Evolutionary conservation across 2,329 filamentous ascomycete species (phyloP).

Genomic region (Ophiognomonia clavigignenti-juglandacearum): DNA sequence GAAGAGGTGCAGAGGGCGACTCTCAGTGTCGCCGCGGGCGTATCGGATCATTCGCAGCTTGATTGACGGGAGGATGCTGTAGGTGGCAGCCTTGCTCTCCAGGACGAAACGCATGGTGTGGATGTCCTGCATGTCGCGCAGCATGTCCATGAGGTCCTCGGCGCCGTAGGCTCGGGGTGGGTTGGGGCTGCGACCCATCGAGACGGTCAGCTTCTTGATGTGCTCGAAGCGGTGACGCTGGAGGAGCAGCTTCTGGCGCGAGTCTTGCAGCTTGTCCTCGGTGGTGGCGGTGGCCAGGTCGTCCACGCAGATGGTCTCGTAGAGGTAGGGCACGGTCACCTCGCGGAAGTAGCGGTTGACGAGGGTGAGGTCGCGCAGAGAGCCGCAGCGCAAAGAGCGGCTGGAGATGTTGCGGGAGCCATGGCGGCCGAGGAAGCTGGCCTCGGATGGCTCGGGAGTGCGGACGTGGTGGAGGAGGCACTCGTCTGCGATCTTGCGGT

Average conservation of each 20-base stretch:
- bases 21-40: not conserved
- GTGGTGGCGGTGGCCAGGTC: constrained; percentile 4
- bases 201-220: constrained; percentile 11
- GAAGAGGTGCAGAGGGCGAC: constrained; percentile 1
- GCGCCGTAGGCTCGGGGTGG: constrained; percentile 1
- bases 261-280: constrained; percentile 7
- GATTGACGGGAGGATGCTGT: constrained; percentile 2
- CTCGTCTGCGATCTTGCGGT: constrained; percentile 2
- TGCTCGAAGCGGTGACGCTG: not conserved
- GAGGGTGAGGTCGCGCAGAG: constrained; percentile 7
- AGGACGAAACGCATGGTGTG: constrained; percentile 12
- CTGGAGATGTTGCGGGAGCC: not conserved
- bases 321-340: constrained; percentile 6
- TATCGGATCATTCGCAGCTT: constrained; percentile 1
- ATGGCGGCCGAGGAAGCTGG: not conserved
- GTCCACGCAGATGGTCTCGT: constrained; percentile 8
- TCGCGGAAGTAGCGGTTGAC: constrained; percentile 10
- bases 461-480: not conserved
- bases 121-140: not conserved
- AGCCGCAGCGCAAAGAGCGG: constrained; percentile 1
- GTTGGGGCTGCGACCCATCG: constrained; percentile 6
- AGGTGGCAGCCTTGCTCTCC: constrained; percentile 1
- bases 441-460: not conserved
- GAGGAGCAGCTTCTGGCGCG: not conserved
- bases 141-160: constrained; percentile 7